Evolutionary conservation across 1,139 yeast genomes (phyloP), one percentile per base, ranked within the genome.

Genomic region (Citeromyces siamensis): DNA sequence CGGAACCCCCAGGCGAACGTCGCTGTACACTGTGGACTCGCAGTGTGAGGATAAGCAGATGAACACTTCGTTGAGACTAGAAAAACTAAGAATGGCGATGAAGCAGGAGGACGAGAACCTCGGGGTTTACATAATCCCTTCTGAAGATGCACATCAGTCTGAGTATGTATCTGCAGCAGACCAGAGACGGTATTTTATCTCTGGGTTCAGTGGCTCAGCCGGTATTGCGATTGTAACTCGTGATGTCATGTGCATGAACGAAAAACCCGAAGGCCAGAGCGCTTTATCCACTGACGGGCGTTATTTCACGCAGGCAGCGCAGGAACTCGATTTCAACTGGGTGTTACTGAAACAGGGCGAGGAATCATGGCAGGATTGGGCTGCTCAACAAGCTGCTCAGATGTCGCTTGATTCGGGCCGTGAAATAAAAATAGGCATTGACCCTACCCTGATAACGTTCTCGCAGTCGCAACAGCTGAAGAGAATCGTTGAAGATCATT

Each of bases 201-300:
- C 90, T 19, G 94, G 94, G 0, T 90, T 90, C 60, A 81, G 84
- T 40, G 99, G 99, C 4, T 79, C 94, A 40, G 96, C 97, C 1
- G 99, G 98, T 38, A 68, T 86, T 31, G 98, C 97, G 3, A 69
- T 93, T 32, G 66, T 90, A 32, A 80, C 96, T 2, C 62, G 86
- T 46, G 86, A 81, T 51, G 56, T 77, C 37, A 57, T 64, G n/a
- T 66, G 71, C 46, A 59, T 72, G 70, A 72, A 72, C 46, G 69
- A 67, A 7, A 50, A 49, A 8, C 77, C 77, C n/a, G 74, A 71
- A 46, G 80, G 81, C 7, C 66, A 74, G 45, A 90, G 95, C 22
- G 81, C 81, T 4, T 66, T 93, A 46, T 77, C 94, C 8, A 93
- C 98, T 0, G 98, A 93, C 57, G 97, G 96, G 9, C 69, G 98